phyloP scores from a whole-genome alignment of 257 asterid species.

The Gynochthodes officinalis region DNA sequence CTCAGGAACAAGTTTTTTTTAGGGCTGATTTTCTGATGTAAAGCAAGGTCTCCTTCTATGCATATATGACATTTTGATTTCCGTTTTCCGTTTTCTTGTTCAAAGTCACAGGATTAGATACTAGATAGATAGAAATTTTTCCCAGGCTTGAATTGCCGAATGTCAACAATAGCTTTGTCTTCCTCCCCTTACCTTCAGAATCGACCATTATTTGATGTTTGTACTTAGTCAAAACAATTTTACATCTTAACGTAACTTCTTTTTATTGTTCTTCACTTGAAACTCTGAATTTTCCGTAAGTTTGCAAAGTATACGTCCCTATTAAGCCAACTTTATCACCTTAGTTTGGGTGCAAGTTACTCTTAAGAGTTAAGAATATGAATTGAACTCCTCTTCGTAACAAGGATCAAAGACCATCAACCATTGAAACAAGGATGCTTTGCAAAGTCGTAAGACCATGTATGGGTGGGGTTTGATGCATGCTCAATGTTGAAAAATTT shows the following conservation, averaged over 20 bases:
- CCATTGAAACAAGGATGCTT: no score
- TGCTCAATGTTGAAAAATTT: no score
- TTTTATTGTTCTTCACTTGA: background rate
- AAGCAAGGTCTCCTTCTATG: constrained; percentile 16
- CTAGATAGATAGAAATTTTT: constrained; percentile 6
- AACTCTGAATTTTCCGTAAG: background rate
- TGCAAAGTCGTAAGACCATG: no score
- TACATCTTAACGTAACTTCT: no score
- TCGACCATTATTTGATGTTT: constrained; percentile 10
- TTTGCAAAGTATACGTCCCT: no score
- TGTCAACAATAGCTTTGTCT: constrained; percentile 16
- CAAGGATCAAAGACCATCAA: no score
- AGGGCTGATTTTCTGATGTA: constrained; percentile 25
- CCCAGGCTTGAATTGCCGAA: constrained; percentile 10
- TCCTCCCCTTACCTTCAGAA: background rate
- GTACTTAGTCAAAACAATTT: background rate
- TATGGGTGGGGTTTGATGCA: no score
- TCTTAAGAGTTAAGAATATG: no score
- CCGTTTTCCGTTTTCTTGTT: background rate
- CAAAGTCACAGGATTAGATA: constrained; percentile 5
- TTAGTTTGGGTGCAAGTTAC: no score
- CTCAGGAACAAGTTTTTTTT: constrained; percentile 10
- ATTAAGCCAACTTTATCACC: no score
- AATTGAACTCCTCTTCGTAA: no score
- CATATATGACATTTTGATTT: constrained; percentile 21